A percentile compares a stretch with the other conserved stretches of the same genome.
These are phyloP conservation scores for Lantana camara DNA, from an alignment of 257 asterid genomes.

Conservation along the genomic window DNA sequence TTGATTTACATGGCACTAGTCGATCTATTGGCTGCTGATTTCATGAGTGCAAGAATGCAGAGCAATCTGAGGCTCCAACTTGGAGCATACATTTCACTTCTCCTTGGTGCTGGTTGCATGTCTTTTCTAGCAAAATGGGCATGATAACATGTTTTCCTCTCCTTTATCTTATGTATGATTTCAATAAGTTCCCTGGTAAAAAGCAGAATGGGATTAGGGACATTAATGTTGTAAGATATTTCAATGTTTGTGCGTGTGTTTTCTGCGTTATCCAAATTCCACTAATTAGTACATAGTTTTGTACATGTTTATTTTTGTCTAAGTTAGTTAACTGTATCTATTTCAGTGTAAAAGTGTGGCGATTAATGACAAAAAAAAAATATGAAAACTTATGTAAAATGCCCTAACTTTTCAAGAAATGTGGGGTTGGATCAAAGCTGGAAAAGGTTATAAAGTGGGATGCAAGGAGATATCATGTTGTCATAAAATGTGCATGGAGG, in stretches of 20 bases:
- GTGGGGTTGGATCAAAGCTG: too few relatives aligned
- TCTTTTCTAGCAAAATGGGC: constrained; percentile 65
- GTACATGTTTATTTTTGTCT: not conserved
- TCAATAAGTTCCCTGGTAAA: not conserved
- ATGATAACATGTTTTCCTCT: constrained; percentile 21
- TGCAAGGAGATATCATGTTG: too few relatives aligned
- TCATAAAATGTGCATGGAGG: too few relatives aligned
- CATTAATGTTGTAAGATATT: not conserved
- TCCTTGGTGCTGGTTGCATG: constrained; percentile 61
- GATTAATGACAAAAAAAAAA: too few relatives aligned
- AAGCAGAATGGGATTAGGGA: not conserved
- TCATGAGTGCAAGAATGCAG: constrained; percentile 49
- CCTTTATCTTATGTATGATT: not conserved
- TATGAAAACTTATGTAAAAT: too few relatives aligned
- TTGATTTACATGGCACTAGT: constrained; percentile 65
- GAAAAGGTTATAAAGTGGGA: too few relatives aligned
- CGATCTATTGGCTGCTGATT: constrained; percentile 60
- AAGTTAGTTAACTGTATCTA: not conserved
- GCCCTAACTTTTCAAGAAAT: too few relatives aligned
- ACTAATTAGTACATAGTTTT: not conserved
- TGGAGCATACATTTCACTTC: constrained; percentile 48
- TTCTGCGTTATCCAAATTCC: not conserved
- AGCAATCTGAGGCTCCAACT: constrained; percentile 44
- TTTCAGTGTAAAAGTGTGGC: too few relatives aligned
- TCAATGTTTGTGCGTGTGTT: not conserved